phyloP scores from a whole-genome alignment of 805 yeast species.

The Starmerella davenportii region DNA sequence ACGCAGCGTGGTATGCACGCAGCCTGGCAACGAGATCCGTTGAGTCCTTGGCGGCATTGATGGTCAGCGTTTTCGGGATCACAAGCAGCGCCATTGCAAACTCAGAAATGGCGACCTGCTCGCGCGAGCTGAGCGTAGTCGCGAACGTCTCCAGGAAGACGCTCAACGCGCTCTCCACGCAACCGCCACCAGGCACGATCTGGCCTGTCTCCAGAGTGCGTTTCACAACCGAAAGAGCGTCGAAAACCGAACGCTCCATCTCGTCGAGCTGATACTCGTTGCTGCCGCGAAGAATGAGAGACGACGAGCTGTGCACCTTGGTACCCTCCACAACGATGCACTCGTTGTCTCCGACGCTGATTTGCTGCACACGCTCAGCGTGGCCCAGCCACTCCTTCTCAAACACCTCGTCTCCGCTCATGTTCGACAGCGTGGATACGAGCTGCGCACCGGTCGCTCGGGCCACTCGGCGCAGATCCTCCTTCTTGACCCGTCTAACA shows the following conservation, averaged over 20 bases:
- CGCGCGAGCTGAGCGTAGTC: conserved; percentile 92
- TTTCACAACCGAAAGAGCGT: conserved; percentile 83
- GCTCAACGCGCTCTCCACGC: conserved; percentile 92
- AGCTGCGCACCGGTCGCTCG: conserved; percentile 95
- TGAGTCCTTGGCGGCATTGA: conserved; percentile 94
- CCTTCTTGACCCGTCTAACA: conserved; percentile 91
- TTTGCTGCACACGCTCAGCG: conserved; percentile 83
- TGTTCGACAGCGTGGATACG: conserved; percentile 67
- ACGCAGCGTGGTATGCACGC: conserved; percentile 89
- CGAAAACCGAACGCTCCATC: conserved; percentile 95
- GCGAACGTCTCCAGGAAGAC: conserved; percentile 93
- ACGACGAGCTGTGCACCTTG: conserved; percentile 74
- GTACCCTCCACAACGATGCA: conserved; percentile 85
- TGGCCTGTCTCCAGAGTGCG: conserved; percentile 86
- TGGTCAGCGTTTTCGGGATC: conserved; percentile 92
- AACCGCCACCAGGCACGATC: conserved; percentile 98
- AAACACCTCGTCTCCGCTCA: conserved; percentile 90
- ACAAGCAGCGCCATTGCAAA: conserved; percentile 78
- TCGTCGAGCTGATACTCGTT: conserved; percentile 88
- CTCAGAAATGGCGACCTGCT: conserved; percentile 94
- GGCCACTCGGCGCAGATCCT: conserved; percentile 90
- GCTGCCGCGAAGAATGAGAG: conserved; percentile 86
- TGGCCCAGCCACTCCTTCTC: conserved; percentile 69
- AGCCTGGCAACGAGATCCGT: conserved; percentile 86
- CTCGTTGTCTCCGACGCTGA: conserved; percentile 86